These are phyloP conservation scores for Daldinia eschscholtzii DNA, from an alignment of 2,329 filamentous ascomycete species.

Conservation along the genomic window DNA sequence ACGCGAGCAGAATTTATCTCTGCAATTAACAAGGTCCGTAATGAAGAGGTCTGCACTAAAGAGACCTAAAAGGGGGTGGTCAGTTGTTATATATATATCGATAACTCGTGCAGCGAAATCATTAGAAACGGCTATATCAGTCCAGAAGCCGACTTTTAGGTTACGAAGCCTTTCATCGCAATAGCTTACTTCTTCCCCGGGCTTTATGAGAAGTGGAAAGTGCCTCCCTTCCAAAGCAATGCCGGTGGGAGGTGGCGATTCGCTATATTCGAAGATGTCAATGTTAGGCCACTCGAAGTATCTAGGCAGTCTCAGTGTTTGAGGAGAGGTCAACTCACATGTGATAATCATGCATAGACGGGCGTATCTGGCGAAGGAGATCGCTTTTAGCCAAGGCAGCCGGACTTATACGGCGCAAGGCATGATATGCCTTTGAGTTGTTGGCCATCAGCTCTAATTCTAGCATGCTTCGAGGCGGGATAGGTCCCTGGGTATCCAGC, in stretches of 20 bases:
- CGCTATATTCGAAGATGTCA: neutral
- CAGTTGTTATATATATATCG: slow-evolving; percentile 55
- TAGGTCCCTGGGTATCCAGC: neutral
- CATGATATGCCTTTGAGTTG: slow-evolving; percentile 45
- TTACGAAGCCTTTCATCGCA: slow-evolving; percentile 51
- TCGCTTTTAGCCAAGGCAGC: slow-evolving; percentile 22
- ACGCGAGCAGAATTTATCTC: slow-evolving; percentile 50
- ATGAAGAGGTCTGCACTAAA: slow-evolving; percentile 55
- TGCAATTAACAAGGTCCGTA: slow-evolving; percentile 48
- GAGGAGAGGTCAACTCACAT: slow-evolving; percentile 17
- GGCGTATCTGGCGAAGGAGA: slow-evolving; percentile 13
- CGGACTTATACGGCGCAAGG: slow-evolving; percentile 29
- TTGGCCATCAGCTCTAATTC: slow-evolving; percentile 48
- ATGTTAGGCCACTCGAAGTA: neutral
- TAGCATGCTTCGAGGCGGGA: slow-evolving; percentile 21
- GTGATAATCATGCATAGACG: neutral
- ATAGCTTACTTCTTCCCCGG: slow-evolving; percentile 23
- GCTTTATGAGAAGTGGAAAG: slow-evolving; percentile 22
- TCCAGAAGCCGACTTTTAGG: slow-evolving; percentile 54
- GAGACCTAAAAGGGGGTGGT: slow-evolving; percentile 55
- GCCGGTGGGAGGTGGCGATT: neutral
- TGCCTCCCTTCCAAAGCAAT: slow-evolving; percentile 19
- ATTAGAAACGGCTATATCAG: slow-evolving; percentile 50
- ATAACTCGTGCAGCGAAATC: slow-evolving; percentile 52
- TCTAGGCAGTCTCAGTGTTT: neutral